A percentile compares a stretch with the other conserved stretches of the same genome.
These are phyloP conservation scores for Russula emetica DNA, from an alignment of 768 basidiomycete species.

Conservation along the genomic window DNA sequence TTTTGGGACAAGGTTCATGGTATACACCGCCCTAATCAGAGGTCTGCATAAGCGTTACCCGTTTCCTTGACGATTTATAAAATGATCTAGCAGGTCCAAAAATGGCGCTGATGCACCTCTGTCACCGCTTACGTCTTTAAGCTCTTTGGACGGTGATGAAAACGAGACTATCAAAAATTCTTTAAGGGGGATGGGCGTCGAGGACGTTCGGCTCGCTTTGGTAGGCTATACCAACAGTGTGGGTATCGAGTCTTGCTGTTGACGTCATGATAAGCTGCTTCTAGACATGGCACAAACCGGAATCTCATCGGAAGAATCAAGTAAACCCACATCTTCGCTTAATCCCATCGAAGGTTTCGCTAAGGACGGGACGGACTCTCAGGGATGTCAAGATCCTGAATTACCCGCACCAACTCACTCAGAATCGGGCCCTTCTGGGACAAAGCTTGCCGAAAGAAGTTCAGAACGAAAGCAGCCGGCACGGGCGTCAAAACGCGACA, in stretches of 20 bases:
- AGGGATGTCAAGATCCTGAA: not conserved
- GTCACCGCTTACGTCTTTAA: constrained; percentile 33
- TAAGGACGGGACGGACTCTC: constrained; percentile 3
- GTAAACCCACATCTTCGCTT: not conserved
- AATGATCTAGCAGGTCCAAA: constrained; percentile 16
- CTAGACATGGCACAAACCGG: constrained; percentile 23
- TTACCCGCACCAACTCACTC: not conserved
- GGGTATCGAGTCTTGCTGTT: not conserved
- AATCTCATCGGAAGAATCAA: constrained; percentile 8
- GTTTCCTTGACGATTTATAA: not conserved
- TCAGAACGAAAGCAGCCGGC: constrained; percentile 27
- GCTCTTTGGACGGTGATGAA: constrained; percentile 27
- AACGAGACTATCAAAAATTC: constrained; percentile 12
- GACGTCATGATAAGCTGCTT: constrained; percentile 18
- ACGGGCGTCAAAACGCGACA: constrained; percentile 27
- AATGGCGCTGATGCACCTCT: constrained; percentile 22
- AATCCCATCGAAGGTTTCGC: not conserved
- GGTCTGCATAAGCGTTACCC: constrained; percentile 5
- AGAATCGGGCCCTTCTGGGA: constrained; percentile 7
- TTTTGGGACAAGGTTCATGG: constrained; percentile 82
- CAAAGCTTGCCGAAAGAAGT: constrained; percentile 11
- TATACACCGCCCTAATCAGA: constrained; percentile 12
- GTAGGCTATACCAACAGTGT: constrained; percentile 9
- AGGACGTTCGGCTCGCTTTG: constrained; percentile 26
- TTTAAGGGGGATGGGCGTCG: constrained; percentile 19